phyloP scores from a whole-genome alignment of 2,329 filamentous ascomycete species.

The Aspergillus sp. region DNA sequence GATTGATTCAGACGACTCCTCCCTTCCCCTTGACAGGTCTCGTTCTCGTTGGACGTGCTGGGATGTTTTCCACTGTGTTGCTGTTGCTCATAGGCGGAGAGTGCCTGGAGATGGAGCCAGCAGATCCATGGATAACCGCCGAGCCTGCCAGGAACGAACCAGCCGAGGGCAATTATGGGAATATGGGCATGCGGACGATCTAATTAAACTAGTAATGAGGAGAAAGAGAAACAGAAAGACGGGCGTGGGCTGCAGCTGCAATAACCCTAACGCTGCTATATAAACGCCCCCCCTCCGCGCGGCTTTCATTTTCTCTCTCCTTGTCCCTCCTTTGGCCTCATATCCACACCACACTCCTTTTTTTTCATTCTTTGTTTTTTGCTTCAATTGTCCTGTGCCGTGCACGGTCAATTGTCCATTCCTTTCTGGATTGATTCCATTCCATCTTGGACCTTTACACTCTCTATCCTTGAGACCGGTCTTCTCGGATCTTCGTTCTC shows the following conservation, averaged over 20 bases:
- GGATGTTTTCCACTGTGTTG: too few species aligned
- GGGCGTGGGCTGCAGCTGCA: too few species aligned
- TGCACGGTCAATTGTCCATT: constrained; percentile 30
- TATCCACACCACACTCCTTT: neutral
- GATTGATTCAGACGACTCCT: too few species aligned
- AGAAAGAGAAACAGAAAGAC: too few species aligned
- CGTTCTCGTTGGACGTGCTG: too few species aligned
- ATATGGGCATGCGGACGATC: neutral
- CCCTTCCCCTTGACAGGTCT: too few species aligned
- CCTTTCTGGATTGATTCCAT: constrained; percentile 15
- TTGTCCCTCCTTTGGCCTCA: neutral
- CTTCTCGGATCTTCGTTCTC: neutral
- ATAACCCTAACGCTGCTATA: neutral
- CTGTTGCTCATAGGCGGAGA: neutral
- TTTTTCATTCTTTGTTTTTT: neutral
- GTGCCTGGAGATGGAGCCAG: neutral
- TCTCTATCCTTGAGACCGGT: constrained; percentile 16
- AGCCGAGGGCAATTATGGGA: neutral
- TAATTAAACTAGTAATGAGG: too few species aligned
- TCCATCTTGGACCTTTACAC: constrained; percentile 6
- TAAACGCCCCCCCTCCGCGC: neutral
- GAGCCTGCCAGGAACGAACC: neutral
- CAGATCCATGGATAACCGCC: neutral
- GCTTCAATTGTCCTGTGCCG: constrained; percentile 27
- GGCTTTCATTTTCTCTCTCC: neutral